Base-by-base conservation (phyloP, 2,329 filamentous ascomycete genomes). In the Pyrenochaeta sp. region DNA sequence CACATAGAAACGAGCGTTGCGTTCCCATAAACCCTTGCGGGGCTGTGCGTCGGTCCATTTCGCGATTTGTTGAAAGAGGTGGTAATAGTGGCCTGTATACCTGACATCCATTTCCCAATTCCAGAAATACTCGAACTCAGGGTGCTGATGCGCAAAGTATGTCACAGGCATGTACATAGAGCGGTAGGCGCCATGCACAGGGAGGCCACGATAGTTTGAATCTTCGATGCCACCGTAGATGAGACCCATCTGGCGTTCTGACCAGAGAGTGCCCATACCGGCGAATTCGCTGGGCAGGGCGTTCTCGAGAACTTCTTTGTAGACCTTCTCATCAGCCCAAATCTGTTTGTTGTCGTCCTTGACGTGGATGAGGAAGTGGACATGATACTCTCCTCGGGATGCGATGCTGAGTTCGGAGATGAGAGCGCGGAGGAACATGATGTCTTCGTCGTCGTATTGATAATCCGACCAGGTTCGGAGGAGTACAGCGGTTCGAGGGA, bases 71-170 rank as follows among this genome's bases (percentile, higher is more conserved):
- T 90, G 83, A 62, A 94, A 89, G 13, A 94, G 84, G 71, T 93
- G 90, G 77, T 93, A 93, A 80, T 91, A 94, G 78, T 97, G 92
- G 36, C 93, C 92, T 0, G 91, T 95, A 76, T 96, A 96, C 30
- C 92, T 89, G 44, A 93, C 88, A 71, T 97, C 93, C 89, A 96
- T 94, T 77, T 97, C 93, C 91, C 93, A 96, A 66, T 96, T 91
- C 93, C 93, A 97, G 77, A 93, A 92, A 79, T 88, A 91, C 47
- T 96, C 92, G 72, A 93, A 97, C 75, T 96, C 93, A 1, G 91
- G 91, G 77, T 97, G 93, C 69, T 88, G 86, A 72, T 93, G 88
- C 5, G 93, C 91, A 75, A 98, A 98, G 77, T 94, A 91, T 72
- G 97, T 93, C 81, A 98, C 89, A 0, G 93, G 92, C 92, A 98